Conservation (phyloP, 208 protist species). For the Phytomonas sp. region DNA sequence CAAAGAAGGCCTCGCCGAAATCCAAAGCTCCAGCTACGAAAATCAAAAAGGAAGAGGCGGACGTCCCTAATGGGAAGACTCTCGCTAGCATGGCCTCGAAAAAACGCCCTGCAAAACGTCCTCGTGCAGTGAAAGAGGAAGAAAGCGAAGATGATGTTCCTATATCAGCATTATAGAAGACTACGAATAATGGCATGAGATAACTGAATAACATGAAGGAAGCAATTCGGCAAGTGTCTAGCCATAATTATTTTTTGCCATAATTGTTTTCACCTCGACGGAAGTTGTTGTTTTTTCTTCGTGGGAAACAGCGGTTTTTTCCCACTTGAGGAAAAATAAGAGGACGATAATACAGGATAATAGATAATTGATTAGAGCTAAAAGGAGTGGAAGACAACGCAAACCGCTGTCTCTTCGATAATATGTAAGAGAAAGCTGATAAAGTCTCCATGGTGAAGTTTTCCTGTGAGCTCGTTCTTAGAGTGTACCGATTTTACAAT, state of each 20-base stretch:
- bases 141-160: constrained; percentile 62
- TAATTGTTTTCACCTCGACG: too few relatives aligned
- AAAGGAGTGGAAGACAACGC: neutral
- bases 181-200: neutral
- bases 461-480: neutral
- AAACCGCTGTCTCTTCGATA: neutral
- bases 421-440: neutral
- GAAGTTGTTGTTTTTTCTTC: too few relatives aligned
- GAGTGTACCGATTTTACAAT: neutral
- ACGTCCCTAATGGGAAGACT: constrained; percentile 21
- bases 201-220: constrained; percentile 1
- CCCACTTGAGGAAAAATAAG: neutral
- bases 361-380: neutral
- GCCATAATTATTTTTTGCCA: too few relatives aligned
- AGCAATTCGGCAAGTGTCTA: too few relatives aligned
- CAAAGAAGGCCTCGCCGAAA: constrained; percentile 24
- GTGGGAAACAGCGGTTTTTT: neutral
- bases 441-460: neutral
- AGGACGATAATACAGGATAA: neutral
- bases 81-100: constrained; percentile 18
- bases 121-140: constrained; percentile 23
- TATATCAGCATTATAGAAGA: constrained; percentile 26
- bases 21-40: neutral
- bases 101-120: constrained; percentile 21
- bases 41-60: constrained; percentile 25